These are phyloP conservation scores for Periconia sp. DNA, from an alignment of 2,329 filamentous ascomycete genomes.

Conservation along the genomic window DNA sequence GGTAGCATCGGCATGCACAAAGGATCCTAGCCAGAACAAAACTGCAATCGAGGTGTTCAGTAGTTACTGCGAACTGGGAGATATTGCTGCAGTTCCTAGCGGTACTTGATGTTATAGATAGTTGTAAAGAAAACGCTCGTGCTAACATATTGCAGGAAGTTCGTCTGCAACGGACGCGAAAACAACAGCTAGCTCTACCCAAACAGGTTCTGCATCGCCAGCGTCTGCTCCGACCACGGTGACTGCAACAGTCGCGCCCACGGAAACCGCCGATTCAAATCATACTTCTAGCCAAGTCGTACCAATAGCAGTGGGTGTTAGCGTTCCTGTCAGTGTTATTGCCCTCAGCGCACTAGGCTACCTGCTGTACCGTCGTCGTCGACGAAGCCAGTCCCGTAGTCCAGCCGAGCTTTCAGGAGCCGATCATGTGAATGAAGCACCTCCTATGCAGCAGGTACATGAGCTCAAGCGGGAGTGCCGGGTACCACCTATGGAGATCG, in stretches of 20 bases:
- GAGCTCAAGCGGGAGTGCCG: neutral
- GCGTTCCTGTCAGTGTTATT: constrained; percentile 13
- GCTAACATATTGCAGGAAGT: neutral
- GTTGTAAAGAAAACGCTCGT: neutral
- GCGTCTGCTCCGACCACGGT: neutral
- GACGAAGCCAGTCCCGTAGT: neutral
- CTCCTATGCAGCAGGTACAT: neutral
- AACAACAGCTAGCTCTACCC: too few relatives aligned
- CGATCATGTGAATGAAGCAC: neutral
- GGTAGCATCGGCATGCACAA: constrained; percentile 15
- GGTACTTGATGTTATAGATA: neutral
- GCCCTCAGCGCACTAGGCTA: constrained; percentile 7
- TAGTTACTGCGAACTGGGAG: constrained; percentile 16
- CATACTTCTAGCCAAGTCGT: too few relatives aligned
- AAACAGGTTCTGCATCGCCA: neutral
- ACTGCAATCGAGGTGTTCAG: constrained; percentile 17
- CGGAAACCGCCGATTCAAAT: too few relatives aligned
- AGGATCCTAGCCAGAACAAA: constrained; percentile 8
- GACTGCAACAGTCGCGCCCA: neutral
- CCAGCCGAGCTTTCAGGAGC: neutral
- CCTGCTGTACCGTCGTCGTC: constrained; percentile 8
- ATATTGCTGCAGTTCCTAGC: neutral
- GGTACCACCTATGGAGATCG: neutral
- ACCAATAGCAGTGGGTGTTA: constrained; percentile 12
- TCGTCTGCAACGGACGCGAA: too few relatives aligned